Base-by-base conservation (phyloP, 768 basidiomycete species). In the Russula abietina region DNA sequence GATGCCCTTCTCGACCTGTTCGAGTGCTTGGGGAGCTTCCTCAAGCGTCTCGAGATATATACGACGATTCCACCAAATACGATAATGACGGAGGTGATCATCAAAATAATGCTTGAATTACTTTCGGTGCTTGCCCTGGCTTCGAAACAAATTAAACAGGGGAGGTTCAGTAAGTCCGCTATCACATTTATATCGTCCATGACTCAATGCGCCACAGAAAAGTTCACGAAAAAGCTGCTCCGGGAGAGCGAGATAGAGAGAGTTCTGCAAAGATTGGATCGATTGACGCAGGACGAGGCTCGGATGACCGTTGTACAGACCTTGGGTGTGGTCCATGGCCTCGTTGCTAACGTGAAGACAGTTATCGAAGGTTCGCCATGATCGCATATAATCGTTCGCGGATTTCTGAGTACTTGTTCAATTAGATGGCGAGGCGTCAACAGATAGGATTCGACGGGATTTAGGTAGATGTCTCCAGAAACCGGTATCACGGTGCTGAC, bases 91-190 rank as follows among this genome's bases (percentile, higher is more conserved):
- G 52, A 60, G 7, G 36, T 61, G 0, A 30, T 49, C 1, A 4
- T 61, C 0, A 49, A 55, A 26, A 61, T 56, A 30, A 16, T 61
- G 38, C 38, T 56, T 8, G 46, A 61, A 16, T 6, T 61, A 17
- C 54, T 55, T 1, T 22, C 46, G 5, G 55, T 61, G 10, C 28
- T 56, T 32, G 43, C 54, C 12, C 24, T 56, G 1, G 55, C 48
- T 0, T 50, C 60, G 14, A 61, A 61, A 28, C 55, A 56, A 19
- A 33, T 61, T 1, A 38, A 50, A 11, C 46, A 61, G 36, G 60
- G 60, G 6, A n/a, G 54, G 10, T 17, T 61, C 8, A 56, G 60
- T 61, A 8, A 56, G 60, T n/a, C 2, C 5, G 2, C 9, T 12
- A 4, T 22, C 7, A 7, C 6, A 2, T 11, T 9, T 46, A 22